Conservation (phyloP, 2,329 filamentous ascomycete genomes). For the Knoxdaviesia capensis region DNA sequence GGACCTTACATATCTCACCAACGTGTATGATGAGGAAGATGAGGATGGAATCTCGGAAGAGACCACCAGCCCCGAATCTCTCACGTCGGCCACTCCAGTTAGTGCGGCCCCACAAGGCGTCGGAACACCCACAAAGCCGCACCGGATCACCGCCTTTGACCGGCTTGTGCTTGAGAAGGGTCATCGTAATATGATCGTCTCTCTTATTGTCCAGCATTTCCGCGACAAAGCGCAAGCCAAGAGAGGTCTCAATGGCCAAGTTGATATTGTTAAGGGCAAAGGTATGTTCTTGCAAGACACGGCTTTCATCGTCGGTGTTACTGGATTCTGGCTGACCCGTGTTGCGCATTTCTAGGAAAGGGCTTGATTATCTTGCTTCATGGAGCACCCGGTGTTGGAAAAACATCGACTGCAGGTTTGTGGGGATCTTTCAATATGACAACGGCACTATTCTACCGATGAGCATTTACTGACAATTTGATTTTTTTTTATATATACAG, state of each 20-base stretch:
- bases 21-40: not conserved
- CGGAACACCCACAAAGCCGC: too few relatives aligned
- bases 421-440: not conserved
- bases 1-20: constrained; percentile 1
- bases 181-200: constrained; percentile 11
- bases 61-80: too few relatives aligned
- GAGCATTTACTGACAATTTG: not conserved
- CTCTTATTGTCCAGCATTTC: constrained; percentile 13
- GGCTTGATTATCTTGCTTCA: constrained; percentile 14
- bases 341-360: constrained; percentile 7
- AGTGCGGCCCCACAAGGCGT: too few relatives aligned
- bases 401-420: constrained; percentile 12
- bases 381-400: constrained; percentile 13
- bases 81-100: too few relatives aligned
- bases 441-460: not conserved
- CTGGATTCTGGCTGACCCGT: not conserved
- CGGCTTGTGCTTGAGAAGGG: constrained; percentile 8
- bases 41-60: not conserved
- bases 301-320: too few relatives aligned
- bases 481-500: not conserved
- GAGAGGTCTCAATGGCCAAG: constrained; percentile 4
- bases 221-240: constrained; percentile 8
- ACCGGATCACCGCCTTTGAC: constrained; percentile 8
- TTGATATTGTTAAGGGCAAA: constrained; percentile 14
- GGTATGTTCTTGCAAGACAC: constrained; percentile 7